Base-by-base conservation (phyloP, 371 early-diverging fungal genomes). In the Mortierella sp. region DNA sequence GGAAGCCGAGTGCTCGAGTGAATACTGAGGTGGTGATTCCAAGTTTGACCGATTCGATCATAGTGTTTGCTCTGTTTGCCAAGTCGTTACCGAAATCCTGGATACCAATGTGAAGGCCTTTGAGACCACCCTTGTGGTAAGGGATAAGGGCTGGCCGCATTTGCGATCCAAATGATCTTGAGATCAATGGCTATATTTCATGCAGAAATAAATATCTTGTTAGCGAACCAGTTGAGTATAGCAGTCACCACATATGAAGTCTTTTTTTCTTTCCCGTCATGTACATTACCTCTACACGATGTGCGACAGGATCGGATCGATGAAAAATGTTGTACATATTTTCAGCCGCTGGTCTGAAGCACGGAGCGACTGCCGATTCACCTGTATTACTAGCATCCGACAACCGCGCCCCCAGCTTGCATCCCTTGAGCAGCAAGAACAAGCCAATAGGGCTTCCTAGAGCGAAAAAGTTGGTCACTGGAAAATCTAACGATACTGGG, bases 41-140 rank as follows among this genome's bases (percentile, higher is more conserved):
- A 42, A 83, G 82, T 40, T 86, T 88, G 35, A 92, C 85, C 0
- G 89, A 85, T 54, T 89, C 91, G 42, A 90, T 89, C 87, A 94
- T 91, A 58, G 88, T 91, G 7, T 88, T 89, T 29, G 92, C 93
- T 15, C 90, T 85, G 47, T 87, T 90, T n/a, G 93, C 91, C 47
- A 95, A 84, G 28, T 88, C 92, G 42, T 84, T 87, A 10, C 92
- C 86, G 0, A 93, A 89, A 65, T 86, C 87, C 59, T 89, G 88
- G 34, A 90, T 85, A 19, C 89, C 89, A 68, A 90, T 84, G 54
- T 90, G 83, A 17, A 91, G 83, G 49, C 90, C 90, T 61, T 89
- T 93, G 9, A 95, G 83, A 1, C 96, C 96, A 8, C 96, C 96
- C 69, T 96, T 96, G 56, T 91, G 90, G 69, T 96, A 96, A 1